Base-by-base conservation (phyloP, 2,329 filamentous ascomycete genomes). In the Delphinella strobiligena region DNA sequence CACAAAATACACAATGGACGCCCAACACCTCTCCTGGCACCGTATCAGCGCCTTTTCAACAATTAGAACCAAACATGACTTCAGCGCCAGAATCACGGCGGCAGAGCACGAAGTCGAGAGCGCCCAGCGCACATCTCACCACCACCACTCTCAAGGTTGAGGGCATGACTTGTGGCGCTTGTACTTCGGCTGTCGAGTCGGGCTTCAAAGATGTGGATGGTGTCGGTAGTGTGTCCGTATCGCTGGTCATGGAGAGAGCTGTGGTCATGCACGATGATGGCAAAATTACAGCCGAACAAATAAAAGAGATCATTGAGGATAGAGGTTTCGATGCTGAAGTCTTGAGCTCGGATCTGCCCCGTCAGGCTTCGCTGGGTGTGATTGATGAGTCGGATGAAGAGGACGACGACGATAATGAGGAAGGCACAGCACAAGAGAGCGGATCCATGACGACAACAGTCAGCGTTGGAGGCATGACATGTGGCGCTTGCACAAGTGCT, bases 401-500 rank as follows among this genome's bases (percentile, higher is more conserved):
- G 16, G 42, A 48, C 31, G 49, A 49, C 10, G 47, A 44, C 4
- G 45, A 44, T 17, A 45, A 37, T 15, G 38, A 37, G 10, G 46
- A 44, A 19, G 42, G 34, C 10, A 40, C 40, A 18, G 41, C 36
- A 16, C 38, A 45, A 12, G 38, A 50, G 5, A 35, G 52, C 7
- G 52, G 48, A 57, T 82, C 93, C 77, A 85, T 85, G 30, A 93
- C 84, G 10, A 96, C 91, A 22, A 95, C 88, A 15, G 65, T 98
- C 45, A 84, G 81, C 54, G 82, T 98, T 31, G 86, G 82, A 49
- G 91, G 91, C 51, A 98, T 72, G 68, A 74, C 71, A 48, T 98
- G 91, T 64, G 88, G 89, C 56, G 82, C 89, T 51, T 98, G 91
- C 60, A 95, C 89, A 19, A 93, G 88, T 33, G 81, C 91, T n/a